Percentiles rank a stretch among this genome's conserved stretches.
Conservation (phyloP, 1,284 basidiomycete genomes). For the Tilletia caries region DNA sequence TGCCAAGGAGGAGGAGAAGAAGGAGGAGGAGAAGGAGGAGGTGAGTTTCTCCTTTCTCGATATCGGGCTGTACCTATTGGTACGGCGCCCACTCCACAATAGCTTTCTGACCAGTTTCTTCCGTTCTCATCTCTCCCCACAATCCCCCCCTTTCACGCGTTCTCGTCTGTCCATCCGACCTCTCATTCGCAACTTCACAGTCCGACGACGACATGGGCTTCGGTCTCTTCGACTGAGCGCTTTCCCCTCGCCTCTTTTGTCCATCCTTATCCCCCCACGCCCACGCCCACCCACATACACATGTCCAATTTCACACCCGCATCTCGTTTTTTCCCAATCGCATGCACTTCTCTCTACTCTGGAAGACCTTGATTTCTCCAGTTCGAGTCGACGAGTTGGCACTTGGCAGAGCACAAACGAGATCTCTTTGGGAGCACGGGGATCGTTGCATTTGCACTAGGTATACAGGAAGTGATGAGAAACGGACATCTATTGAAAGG, state of each 20-base stretch:
- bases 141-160: too few relatives aligned
- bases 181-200: slow-evolving; percentile 13
- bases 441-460: too few relatives aligned
- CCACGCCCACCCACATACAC: background rate
- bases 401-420: too few relatives aligned
- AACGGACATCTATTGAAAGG: background rate
- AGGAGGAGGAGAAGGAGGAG: slow-evolving; percentile 67
- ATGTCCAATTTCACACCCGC: background rate
- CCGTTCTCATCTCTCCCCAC: too few relatives aligned
- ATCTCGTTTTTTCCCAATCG: slow-evolving; percentile 4
- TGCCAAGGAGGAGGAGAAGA: slow-evolving; percentile 69
- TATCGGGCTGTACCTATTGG: too few relatives aligned
- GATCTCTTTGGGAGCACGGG: too few relatives aligned
- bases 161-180: background rate
- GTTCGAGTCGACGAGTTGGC: too few relatives aligned
- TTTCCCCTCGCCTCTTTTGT: slow-evolving; percentile 15
- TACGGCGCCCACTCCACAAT: too few relatives aligned
- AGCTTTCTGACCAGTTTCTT: too few relatives aligned
- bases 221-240: slow-evolving; percentile 70
- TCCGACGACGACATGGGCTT: slow-evolving; percentile 60
- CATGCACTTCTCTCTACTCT: slow-evolving; percentile 1
- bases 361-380: too few relatives aligned
- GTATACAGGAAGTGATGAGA: too few relatives aligned
- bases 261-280: background rate
- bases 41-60: slow-evolving; percentile 19